phyloP scores from a whole-genome alignment of 768 basidiomycete species.

The Tricholoma furcatifolium region DNA sequence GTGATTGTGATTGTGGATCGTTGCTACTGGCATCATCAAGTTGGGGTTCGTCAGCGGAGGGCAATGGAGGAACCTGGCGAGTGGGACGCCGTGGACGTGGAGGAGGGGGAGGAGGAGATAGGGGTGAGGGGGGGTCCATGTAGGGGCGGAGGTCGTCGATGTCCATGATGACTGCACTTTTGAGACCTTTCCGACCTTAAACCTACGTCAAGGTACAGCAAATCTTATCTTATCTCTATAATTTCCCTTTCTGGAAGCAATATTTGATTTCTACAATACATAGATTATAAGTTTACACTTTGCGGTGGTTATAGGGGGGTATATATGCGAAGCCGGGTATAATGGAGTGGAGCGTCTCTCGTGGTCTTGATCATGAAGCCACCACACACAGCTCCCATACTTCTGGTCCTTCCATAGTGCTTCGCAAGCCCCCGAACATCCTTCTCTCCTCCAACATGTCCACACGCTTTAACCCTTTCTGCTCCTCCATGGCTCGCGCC shows the following conservation, averaged over 20 bases:
- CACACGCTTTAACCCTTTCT: constrained; percentile 50
- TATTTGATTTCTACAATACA: neutral
- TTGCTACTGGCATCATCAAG: constrained; percentile 5
- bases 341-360: neutral
- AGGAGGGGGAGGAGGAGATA: neutral
- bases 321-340: constrained; percentile 12
- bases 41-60: constrained; percentile 1
- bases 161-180: constrained; percentile 8
- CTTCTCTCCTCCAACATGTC: constrained; percentile 48
- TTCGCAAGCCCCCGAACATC: constrained; percentile 41
- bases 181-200: neutral
- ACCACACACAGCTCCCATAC: constrained; percentile 36
- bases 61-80: constrained; percentile 15
- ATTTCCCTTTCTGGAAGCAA: constrained; percentile 3
- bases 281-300: constrained; percentile 1
- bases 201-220: constrained; percentile 15
- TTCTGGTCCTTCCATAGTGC: constrained; percentile 27
- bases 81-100: constrained; percentile 17
- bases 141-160: constrained; percentile 4
- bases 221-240: constrained; percentile 1
- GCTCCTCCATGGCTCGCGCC: constrained; percentile 36
- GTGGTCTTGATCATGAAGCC: constrained; percentile 6
- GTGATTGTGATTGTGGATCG: neutral
- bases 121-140: constrained; percentile 3
- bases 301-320: neutral